phyloP scores from a whole-genome alignment of 805 yeast genomes.

The Jamesozyma piceae region DNA sequence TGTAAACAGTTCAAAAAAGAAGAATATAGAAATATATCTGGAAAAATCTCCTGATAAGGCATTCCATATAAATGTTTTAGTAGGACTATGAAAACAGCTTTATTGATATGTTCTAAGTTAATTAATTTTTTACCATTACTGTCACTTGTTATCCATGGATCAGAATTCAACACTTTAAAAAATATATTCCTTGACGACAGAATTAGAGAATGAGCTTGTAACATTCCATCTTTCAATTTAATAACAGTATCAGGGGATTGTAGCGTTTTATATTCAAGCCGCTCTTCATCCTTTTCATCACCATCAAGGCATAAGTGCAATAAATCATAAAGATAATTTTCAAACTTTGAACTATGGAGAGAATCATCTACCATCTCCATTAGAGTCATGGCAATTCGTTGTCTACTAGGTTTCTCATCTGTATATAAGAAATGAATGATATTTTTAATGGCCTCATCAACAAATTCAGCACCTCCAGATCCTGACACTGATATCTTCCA shows the following conservation, averaged over 20 bases:
- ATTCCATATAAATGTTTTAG: conserved; percentile 50
- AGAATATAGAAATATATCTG: conserved; percentile 12
- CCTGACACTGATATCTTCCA: conserved; percentile 7
- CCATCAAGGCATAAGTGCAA: neutral
- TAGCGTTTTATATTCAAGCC: neutral
- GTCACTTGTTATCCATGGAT: conserved; percentile 39
- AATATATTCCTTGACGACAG: conserved; percentile 50
- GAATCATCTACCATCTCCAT: conserved; percentile 15
- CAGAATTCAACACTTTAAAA: conserved; percentile 50
- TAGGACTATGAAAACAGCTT: conserved; percentile 38
- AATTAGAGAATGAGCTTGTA: conserved; percentile 41
- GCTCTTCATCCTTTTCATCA: neutral
- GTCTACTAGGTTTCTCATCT: conserved; percentile 14
- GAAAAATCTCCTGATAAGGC: conserved; percentile 12
- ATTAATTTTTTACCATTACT: conserved; percentile 18
- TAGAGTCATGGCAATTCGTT: conserved; percentile 8
- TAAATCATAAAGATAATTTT: conserved; percentile 4
- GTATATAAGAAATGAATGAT: conserved; percentile 21
- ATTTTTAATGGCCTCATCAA: neutral
- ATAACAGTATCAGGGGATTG: conserved; percentile 36
- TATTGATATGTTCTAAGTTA: conserved; percentile 34
- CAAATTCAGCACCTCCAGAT: neutral
- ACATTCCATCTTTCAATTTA: conserved; percentile 37
- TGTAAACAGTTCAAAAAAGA: conserved; percentile 11
- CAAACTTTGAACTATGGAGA: conserved; percentile 12